Conservation (phyloP, 495 filamentous ascomycete species). For the Letharia columbiana region DNA sequence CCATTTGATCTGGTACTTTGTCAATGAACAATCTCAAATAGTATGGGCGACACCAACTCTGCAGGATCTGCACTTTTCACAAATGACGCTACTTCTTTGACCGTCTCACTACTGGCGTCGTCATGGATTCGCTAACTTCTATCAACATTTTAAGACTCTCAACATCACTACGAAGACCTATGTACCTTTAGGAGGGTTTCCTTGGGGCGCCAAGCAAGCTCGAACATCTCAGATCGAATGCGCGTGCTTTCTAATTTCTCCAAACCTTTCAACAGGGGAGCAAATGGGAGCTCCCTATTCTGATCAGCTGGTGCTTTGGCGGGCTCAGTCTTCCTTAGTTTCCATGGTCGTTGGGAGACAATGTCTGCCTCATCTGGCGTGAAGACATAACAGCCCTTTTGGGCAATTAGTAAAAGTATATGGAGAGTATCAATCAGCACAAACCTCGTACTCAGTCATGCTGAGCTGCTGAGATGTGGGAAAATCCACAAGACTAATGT, state of each 20-base stretch:
- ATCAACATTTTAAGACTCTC: neutral
- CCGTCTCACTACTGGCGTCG: slow-evolving; percentile 51
- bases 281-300: slow-evolving; percentile 37
- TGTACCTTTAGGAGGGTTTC: slow-evolving; percentile 61
- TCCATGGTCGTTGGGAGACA: slow-evolving; percentile 45
- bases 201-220: slow-evolving; percentile 58
- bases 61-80: slow-evolving; percentile 40
- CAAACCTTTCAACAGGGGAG: slow-evolving; percentile 52
- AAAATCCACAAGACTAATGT: neutral
- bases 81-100: slow-evolving; percentile 59
- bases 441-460: slow-evolving; percentile 15
- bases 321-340: slow-evolving; percentile 50
- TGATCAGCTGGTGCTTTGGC: slow-evolving; percentile 26
- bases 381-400: slow-evolving; percentile 65
- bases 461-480: neutral
- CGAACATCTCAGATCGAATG: slow-evolving; percentile 53
- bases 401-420: slow-evolving; percentile 7
- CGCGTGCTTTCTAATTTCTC: slow-evolving; percentile 46
- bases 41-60: neutral
- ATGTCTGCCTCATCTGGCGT: slow-evolving; percentile 36
- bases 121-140: slow-evolving; percentile 48
- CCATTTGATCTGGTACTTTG: slow-evolving; percentile 34
- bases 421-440: too few species aligned
- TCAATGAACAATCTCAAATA: slow-evolving; percentile 16
- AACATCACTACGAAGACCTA: neutral